phyloP scores from a whole-genome alignment of 169 alveolate species.

The Theileria luwenshuni region DNA sequence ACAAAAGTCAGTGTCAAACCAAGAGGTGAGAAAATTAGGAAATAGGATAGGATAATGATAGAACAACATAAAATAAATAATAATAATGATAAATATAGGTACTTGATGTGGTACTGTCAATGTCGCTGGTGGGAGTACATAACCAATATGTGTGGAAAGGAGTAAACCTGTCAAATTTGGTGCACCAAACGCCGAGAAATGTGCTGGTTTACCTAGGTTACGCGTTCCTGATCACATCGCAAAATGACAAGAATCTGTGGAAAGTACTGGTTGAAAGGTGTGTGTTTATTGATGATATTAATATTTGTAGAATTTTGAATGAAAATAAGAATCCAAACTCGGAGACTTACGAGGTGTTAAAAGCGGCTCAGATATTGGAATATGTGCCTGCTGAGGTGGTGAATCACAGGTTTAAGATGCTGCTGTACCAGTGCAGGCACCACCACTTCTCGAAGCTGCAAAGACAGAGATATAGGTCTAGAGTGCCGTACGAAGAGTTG shows the following conservation, averaged over 20 bases:
- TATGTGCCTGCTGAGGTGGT: constrained; percentile 14
- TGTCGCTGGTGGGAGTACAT: constrained; percentile 64
- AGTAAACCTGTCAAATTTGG: constrained; percentile 34
- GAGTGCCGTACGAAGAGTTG: constrained; percentile 50
- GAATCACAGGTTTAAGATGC: neutral
- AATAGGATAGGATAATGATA: neutral
- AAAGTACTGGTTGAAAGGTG: constrained; percentile 55
- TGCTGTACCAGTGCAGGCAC: constrained; percentile 37
- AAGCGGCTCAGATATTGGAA: constrained; percentile 40
- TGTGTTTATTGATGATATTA: neutral
- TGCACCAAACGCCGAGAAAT: constrained; percentile 48
- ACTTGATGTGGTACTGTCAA: constrained; percentile 55
- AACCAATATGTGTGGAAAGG: constrained; percentile 47
- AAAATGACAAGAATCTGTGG: constrained; percentile 34
- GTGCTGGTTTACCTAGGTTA: constrained; percentile 65
- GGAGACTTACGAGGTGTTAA: constrained; percentile 56
- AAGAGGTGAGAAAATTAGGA: constrained; percentile 36
- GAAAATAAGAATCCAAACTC: constrained; percentile 34
- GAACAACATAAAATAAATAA: neutral
- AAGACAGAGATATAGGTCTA: constrained; percentile 36
- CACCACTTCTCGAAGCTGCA: constrained; percentile 34
- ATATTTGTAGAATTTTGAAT: constrained; percentile 41
- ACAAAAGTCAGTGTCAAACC: constrained; percentile 9
- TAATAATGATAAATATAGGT: constrained; percentile 24
- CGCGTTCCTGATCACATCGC: constrained; percentile 50